A percentile compares a stretch with the other conserved stretches of the same genome.
phyloP scores from a whole-genome alignment of 345 rosid species.

The Moringa oleifera region DNA sequence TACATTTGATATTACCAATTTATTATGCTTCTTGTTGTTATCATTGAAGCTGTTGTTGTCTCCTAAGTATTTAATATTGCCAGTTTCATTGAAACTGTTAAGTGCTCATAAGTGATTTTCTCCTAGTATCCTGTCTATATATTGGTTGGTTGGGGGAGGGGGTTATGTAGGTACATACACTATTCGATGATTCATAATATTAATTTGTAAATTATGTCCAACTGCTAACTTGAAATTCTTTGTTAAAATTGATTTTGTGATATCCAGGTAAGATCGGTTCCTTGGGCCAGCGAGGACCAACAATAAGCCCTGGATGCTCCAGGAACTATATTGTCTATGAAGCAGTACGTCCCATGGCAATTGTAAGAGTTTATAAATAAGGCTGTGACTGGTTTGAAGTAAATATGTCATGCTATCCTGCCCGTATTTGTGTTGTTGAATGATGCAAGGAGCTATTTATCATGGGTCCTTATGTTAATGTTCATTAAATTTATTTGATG shows the following conservation, averaged over 20 bases:
- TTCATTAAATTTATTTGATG: not conserved
- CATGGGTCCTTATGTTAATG: not conserved
- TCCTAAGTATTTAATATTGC: no score
- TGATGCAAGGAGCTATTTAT: not conserved
- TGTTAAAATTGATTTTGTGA: no score
- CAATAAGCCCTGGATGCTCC: slow-evolving; percentile 16
- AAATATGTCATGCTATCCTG: not conserved
- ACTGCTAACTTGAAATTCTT: no score
- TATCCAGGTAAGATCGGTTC: slow-evolving; percentile 89
- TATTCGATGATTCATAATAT: no score
- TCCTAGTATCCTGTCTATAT: no score
- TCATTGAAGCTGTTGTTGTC: no score
- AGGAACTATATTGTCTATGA: not conserved
- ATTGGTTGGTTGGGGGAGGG: no score
- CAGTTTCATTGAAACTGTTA: not conserved
- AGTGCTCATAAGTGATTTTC: no score
- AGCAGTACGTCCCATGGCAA: not conserved
- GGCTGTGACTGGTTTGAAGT: not conserved
- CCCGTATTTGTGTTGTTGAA: not conserved
- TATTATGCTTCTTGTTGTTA: not conserved
- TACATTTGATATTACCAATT: no score
- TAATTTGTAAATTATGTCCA: no score
- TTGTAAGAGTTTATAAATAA: slow-evolving; percentile 11
- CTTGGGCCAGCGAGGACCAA: slow-evolving; percentile 53
- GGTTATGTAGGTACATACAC: no score